Conservation (phyloP, 2,329 filamentous ascomycete genomes). For the Mycosphaerella sp. region DNA sequence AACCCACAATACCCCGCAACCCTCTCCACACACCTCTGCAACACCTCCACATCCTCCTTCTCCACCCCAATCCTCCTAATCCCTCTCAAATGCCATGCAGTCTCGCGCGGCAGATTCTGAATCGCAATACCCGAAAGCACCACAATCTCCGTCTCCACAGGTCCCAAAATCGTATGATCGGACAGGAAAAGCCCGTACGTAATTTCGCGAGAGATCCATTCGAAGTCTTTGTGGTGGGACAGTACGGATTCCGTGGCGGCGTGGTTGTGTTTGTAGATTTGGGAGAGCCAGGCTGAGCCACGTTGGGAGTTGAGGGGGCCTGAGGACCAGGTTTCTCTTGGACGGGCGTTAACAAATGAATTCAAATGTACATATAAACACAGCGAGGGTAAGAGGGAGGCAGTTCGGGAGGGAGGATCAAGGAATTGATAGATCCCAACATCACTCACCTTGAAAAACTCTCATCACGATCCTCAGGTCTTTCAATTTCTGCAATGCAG, state of each 20-base stretch:
- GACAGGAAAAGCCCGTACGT: conserved; percentile 55
- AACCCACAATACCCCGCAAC: conserved; percentile 35
- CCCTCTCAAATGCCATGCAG: conserved; percentile 52
- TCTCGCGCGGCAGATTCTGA: conserved; percentile 50
- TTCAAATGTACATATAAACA: no score
- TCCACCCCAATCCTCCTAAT: conserved; percentile 46
- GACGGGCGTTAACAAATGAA: background rate
- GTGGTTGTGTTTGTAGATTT: conserved; percentile 51
- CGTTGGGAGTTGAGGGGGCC: conserved; percentile 51
- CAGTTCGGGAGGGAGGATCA: no score
- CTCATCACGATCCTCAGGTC: conserved; percentile 53
- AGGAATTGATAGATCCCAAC: no score
- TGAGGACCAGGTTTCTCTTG: conserved; percentile 52
- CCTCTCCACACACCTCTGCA: conserved; percentile 40
- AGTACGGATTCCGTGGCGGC: conserved; percentile 37
- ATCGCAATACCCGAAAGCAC: conserved; percentile 53
- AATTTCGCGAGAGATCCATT: conserved; percentile 50
- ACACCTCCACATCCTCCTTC: conserved; percentile 39
- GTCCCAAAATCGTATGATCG: conserved; percentile 50
- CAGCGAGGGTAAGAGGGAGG: no score
- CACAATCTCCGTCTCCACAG: conserved; percentile 51
- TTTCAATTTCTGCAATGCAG: conserved; percentile 48
- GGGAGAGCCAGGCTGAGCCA: conserved; percentile 51
- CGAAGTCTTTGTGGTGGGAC: conserved; percentile 44
- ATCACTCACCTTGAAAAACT: conserved; percentile 44